Evolutionary conservation across 2,329 filamentous ascomycete genomes (phyloP), one percentile per base, ranked within the genome.

Genomic region (Hortaea werneckii): DNA sequence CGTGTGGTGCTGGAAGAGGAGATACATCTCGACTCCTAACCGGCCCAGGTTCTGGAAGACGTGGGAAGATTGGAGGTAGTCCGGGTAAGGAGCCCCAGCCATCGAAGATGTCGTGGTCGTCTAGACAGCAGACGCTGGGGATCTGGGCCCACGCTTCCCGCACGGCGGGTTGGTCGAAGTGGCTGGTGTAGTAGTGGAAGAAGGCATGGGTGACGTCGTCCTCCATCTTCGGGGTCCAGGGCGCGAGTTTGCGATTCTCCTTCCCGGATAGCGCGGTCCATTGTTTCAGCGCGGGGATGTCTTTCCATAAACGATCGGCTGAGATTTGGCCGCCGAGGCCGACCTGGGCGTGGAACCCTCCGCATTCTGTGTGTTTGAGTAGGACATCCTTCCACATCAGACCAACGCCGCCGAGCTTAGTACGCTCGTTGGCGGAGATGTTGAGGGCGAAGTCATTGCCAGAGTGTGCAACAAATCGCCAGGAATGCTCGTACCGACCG

Each of bases 341-440:
- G 6, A 98, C 74, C 61, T 98, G 92, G 5, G 87, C 83, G 59
- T 98, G 92, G 65, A 96, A 98, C 1, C 92, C 92, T 45, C 89
- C 88, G 56, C 89, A 95, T 57, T 98, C 92, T 28, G 89, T 80
- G 58, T 98, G 94, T 74, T 95, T 95, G 67, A 95, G 88, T 61
- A 98, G 75, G 28, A 98, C 89, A 58, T 98, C 92, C 60, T 95
- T 96, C 92, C 92, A 98, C 90, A 98, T 94, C 61, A 92, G 86
- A 0, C 89, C 87, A 1, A 94, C 78, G 1, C 92, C 92, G 29
- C 92, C 92, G 1, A 96, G 76, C 57, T 84, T 86, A 29, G 82
- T 79, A 38, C 90, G 79, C 57, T 98, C 92, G 50, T 84, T 87
- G 45, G 88, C 83, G 51, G 82, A 88, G 1, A 94, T 92, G 52